Evolutionary conservation across 1,284 basidiomycete genomes (phyloP).

Genomic region (Cryptococcus floricola): DNA sequence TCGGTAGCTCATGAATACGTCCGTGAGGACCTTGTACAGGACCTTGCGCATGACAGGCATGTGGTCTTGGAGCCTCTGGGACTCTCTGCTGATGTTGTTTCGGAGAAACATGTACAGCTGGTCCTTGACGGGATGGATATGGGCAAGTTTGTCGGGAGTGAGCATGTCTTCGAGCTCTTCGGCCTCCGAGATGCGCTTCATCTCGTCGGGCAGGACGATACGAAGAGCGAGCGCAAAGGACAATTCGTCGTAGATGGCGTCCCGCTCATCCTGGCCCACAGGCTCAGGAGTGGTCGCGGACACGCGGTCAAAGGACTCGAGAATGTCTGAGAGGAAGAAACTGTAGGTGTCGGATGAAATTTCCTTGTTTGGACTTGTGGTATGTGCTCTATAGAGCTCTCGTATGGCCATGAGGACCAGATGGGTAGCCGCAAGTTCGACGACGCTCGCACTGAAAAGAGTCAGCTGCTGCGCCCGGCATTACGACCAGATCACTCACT

Average conservation of each 20-base stretch:
- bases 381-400: background rate
- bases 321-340: background rate
- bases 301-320: background rate
- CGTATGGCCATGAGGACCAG: conserved; percentile 77
- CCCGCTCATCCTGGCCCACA: too few relatives aligned
- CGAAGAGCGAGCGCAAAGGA: conserved; percentile 8
- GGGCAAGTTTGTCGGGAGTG: conserved; percentile 1
- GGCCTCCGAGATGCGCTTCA: background rate
- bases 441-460: conserved; percentile 13
- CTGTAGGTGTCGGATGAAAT: too few relatives aligned
- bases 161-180: background rate
- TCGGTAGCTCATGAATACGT: conserved; percentile 11
- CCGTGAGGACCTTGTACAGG: conserved; percentile 6
- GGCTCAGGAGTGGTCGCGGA: too few relatives aligned
- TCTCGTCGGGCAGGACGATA: background rate
- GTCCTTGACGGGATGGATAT: conserved; percentile 1
- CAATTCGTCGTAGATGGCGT: background rate
- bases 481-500: conserved; percentile 14
- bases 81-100: conserved; percentile 8
- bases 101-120: conserved; percentile 4
- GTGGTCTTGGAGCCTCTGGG: conserved; percentile 1
- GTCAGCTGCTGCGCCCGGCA: background rate
- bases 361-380: background rate
- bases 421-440: conserved; percentile 70
- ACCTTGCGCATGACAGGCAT: background rate